These are phyloP conservation scores for Acrodontium crateriforme DNA, from an alignment of 2,329 filamentous ascomycete genomes.

Conservation along the genomic window DNA sequence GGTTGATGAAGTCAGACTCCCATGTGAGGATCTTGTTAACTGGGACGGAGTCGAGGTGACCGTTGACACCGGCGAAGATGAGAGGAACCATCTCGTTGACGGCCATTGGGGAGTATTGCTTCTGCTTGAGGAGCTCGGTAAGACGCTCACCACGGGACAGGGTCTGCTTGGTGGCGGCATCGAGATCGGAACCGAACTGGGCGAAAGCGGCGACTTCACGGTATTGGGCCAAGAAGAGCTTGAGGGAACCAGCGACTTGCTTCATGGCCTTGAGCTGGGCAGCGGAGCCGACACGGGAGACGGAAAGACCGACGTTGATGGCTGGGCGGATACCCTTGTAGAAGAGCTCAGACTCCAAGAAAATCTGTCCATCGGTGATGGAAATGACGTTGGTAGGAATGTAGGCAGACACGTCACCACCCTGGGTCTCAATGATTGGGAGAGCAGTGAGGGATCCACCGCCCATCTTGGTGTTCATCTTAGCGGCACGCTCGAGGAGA, in stretches of 20 bases:
- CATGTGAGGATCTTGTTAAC: slow-evolving; percentile 84
- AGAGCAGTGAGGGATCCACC: slow-evolving; percentile 95
- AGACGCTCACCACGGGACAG: slow-evolving; percentile 95
- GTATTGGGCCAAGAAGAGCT: slow-evolving; percentile 99
- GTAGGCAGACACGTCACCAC: slow-evolving; percentile 99
- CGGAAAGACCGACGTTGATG: slow-evolving; percentile 99
- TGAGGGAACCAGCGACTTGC: slow-evolving; percentile 98
- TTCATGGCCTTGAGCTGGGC: slow-evolving; percentile 99
- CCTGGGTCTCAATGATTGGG: slow-evolving; percentile 97
- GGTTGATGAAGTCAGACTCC: slow-evolving; percentile 86
- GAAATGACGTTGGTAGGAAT: slow-evolving; percentile 99
- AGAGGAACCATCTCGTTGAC: slow-evolving; percentile 99
- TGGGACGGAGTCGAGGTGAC: slow-evolving; percentile 76
- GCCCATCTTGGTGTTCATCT: slow-evolving; percentile 84
- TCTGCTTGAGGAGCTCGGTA: slow-evolving; percentile 98
- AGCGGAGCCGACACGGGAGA: slow-evolving; percentile 98
- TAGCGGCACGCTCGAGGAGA: slow-evolving; percentile 97
- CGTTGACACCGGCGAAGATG: slow-evolving; percentile 99
- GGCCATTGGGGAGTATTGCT: slow-evolving; percentile 97
- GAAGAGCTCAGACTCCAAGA: slow-evolving; percentile 98
- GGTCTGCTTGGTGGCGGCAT: slow-evolving; percentile 98
- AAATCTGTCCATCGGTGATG: slow-evolving; percentile 99
- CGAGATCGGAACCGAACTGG: slow-evolving; percentile 99
- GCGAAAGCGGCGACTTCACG: slow-evolving; percentile 99
- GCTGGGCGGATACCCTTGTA: slow-evolving; percentile 99